Base-by-base conservation (phyloP, 176 grass and related monocot genomes). In the Secale cereale region DNA sequence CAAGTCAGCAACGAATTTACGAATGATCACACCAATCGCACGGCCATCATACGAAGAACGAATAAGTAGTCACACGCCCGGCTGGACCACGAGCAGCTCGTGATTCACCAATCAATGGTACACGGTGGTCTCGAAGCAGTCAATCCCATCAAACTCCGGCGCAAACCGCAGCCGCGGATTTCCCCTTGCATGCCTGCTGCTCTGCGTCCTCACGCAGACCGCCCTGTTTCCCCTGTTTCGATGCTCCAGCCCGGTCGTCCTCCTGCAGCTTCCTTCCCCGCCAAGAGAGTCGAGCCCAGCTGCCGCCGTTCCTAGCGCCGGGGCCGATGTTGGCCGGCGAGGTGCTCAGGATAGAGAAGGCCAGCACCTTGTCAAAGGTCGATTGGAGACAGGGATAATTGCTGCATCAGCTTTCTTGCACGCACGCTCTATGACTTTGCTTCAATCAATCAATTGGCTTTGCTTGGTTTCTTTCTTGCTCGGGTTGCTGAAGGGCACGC, bases 111-210 rank as follows among this genome's bases (percentile, higher is more conserved):
- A 54, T 52, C 16, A 19, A 52, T 17, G 48, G 28, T 76, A 82
- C 1, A 95, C 52, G 54, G 92, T 95, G 59, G 93, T 95, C 79
- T 87, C 93, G 48, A 91, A 95, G 86, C 90, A 92, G 74, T 95
- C 72, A 75, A 91, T 90, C 25, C 93, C 93, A 61, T 95, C 93
- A 41, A 95, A 87, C 86, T 95, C 93, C 32, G 10, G 39, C 39
- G 10, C 39, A 0, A 40, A 40, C 39, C 39, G 77, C 40, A 1
- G 40, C 11, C 0, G 85, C 30, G 10, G 61, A 26, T 8, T 67
- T 56, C 45, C 23, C 80, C 61, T 61, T 61, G 65, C 5, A 25
- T 12, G 39, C 10, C 37, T 26, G 35, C 63, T 32, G 30, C 3
- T 41, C 40, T 41, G 10, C 12, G 10, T 41, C 10, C 40, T 10